A percentile compares a stretch with the other conserved stretches of the same genome.
Evolutionary conservation across 148 eudicot genomes (phyloP).

Genomic region (Hydrangea macrophylla): DNA sequence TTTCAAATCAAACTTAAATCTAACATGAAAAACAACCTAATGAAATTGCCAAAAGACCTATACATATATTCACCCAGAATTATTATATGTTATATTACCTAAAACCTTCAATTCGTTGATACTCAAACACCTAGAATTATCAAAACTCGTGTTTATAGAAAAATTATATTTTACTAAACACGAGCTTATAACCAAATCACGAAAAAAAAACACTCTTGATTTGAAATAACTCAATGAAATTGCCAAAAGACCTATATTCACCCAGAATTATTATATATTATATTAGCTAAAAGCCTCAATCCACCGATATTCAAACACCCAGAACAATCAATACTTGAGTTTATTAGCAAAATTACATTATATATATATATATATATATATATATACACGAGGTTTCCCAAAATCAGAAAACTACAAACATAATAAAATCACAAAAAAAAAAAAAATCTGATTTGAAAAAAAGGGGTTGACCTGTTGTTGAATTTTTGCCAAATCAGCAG

Average conservation of each 20-base stretch:
- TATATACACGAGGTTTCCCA: neutral
- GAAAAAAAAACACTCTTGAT: too few relatives aligned
- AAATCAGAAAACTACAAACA: conserved; percentile 2
- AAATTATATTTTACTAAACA: neutral
- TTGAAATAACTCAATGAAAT: too few relatives aligned
- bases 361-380: neutral
- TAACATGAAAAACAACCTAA: neutral
- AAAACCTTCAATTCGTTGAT: neutral
- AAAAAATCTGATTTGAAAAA: neutral
- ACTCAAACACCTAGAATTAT: neutral
- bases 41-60: neutral
- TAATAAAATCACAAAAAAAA: neutral
- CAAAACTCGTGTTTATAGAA: neutral
- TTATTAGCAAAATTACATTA: neutral
- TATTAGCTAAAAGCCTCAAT: conserved; percentile 5
- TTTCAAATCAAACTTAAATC: conserved; percentile 1
- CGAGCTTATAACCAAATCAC: too few relatives aligned
- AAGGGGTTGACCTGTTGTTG: conserved; percentile 66
- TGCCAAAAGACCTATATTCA: neutral
- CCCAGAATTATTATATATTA: too few relatives aligned
- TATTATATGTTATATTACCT: too few relatives aligned
- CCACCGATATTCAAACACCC: neutral
- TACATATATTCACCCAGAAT: neutral
- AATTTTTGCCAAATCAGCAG: conserved; percentile 70
- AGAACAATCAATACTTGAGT: neutral